Conservation (phyloP, 2,329 filamentous ascomycete genomes). For the Sporothrix globosa region DNA sequence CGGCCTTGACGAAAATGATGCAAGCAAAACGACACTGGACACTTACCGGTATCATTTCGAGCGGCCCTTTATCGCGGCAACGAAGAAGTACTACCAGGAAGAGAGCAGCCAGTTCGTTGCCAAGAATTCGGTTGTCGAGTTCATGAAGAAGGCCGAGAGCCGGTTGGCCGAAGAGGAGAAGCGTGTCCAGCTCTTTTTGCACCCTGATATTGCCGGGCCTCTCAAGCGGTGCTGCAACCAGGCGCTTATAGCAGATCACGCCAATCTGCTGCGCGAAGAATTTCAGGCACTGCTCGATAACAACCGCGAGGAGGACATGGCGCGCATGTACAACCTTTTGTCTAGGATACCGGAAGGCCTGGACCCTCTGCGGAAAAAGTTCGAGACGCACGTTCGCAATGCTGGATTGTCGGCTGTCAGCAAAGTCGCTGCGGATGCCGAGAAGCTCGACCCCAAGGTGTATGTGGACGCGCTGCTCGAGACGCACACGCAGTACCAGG, state of each 20-base stretch:
- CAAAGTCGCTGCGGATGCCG: slow-evolving; percentile 85
- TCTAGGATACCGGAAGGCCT: slow-evolving; percentile 88
- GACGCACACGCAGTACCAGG: slow-evolving; percentile 90
- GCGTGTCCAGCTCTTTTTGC: slow-evolving; percentile 87
- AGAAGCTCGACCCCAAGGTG: slow-evolving; percentile 91
- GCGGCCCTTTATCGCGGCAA: slow-evolving; percentile 84
- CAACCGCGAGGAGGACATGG: slow-evolving; percentile 92
- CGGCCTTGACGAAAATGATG: slow-evolving; percentile 89
- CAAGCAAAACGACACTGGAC: slow-evolving; percentile 90
- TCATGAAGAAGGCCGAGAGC: slow-evolving; percentile 98
- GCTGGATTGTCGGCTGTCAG: slow-evolving; percentile 86
- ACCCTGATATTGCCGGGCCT: slow-evolving; percentile 81
- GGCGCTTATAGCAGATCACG: slow-evolving; percentile 87
- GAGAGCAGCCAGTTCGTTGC: slow-evolving; percentile 94
- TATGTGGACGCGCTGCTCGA: slow-evolving; percentile 95
- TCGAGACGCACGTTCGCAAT: slow-evolving; percentile 90
- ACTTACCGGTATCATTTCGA: slow-evolving; percentile 95
- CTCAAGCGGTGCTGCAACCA: slow-evolving; percentile 87
- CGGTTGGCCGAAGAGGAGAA: slow-evolving; percentile 92
- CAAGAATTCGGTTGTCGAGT: slow-evolving; percentile 97
- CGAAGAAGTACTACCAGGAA: slow-evolving; percentile 80
- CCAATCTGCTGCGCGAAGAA: slow-evolving; percentile 83
- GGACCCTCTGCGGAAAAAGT: slow-evolving; percentile 81
- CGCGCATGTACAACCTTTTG: slow-evolving; percentile 91
- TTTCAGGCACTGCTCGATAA: slow-evolving; percentile 94